Evolutionary conservation across 169 alveolate genomes (phyloP), one percentile per base, ranked within the genome.

Genomic region (Eimeria sp.): DNA sequence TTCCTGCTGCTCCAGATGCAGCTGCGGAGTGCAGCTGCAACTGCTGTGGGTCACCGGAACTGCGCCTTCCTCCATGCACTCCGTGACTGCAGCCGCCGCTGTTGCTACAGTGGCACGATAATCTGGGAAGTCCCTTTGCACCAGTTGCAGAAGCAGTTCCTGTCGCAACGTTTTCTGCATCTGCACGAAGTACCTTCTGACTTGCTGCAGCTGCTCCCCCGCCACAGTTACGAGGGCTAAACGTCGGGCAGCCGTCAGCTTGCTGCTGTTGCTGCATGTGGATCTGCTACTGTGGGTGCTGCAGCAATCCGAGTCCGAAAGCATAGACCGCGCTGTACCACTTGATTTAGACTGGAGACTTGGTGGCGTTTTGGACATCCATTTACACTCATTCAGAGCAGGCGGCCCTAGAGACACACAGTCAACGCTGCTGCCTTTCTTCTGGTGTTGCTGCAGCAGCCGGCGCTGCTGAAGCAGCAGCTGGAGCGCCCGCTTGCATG

Each of bases 1-100:
- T 66, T 85, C 91, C 66, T 85, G 91, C 80, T 85, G 91, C 78
- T 85, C 80, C 58, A 85, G 78, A 46, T 49, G 91, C 91, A 85
- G 76, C 40, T 37, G 80, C 78, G 91, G 78, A 30, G 91, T 60
- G 25, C 91, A 85, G 80, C 62, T 62, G 91, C 91, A 85, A 30
- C 66, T 37, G 43, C 56, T 23, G 58, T 27, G 3, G 13, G 30
- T 8, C 87, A 46, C 87, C 87, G 37, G 66, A n/a, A 14, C n/a
- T 11, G 66, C 64, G 43, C 82, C 54, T 66, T 60, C 27, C 30
- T 33, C 43, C 58, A 27, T 20, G 49, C 54, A 6, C 10, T 56
- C 72, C 4, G 37, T 30, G 52, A 49, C 74, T 11, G 25, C 49
- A 43, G 77, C 40, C 4, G 49, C 64, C 46, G 62, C 91, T 49